These are phyloP conservation scores for Hyphodiscus hymeniophilus DNA, from an alignment of 495 filamentous ascomycete species.

Conservation along the genomic window DNA sequence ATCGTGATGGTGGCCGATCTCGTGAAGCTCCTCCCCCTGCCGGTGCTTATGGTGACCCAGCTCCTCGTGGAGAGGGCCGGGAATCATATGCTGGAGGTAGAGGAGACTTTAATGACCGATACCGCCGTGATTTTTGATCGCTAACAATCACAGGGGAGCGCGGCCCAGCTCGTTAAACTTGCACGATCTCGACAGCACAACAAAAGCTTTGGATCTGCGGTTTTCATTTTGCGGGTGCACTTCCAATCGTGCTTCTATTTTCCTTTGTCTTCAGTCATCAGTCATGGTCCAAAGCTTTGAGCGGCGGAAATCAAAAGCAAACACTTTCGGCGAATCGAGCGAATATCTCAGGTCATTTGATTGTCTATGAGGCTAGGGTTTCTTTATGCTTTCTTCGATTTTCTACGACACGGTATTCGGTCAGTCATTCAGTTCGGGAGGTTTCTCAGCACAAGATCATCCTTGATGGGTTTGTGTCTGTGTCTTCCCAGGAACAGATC, in stretches of 20 bases:
- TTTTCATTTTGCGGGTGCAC: slow-evolving; percentile 25
- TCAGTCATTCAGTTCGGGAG: slow-evolving; percentile 10
- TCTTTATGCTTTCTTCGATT: slow-evolving; percentile 18
- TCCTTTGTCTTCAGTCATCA: slow-evolving; percentile 17
- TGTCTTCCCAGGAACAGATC: slow-evolving; percentile 18
- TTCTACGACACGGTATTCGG: slow-evolving; percentile 20
- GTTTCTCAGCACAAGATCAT: slow-evolving; percentile 19
- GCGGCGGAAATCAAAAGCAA: slow-evolving; percentile 24
- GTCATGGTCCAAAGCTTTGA: slow-evolving; percentile 25
- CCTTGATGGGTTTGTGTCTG: slow-evolving; percentile 13
- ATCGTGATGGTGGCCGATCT: slow-evolving; percentile 24
- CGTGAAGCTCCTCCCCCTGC: slow-evolving; percentile 41
- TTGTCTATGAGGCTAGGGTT: slow-evolving; percentile 19
- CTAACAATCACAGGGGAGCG: slow-evolving; percentile 23
- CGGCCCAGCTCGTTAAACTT: slow-evolving; percentile 24
- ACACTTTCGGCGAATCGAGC: slow-evolving; percentile 22
- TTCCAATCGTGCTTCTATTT: slow-evolving; percentile 19
- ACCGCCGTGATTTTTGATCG: slow-evolving; percentile 24
- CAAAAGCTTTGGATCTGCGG: slow-evolving; percentile 24
- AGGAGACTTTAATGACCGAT: slow-evolving; percentile 39
- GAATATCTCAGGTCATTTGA: slow-evolving; percentile 15
- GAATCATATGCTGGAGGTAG: slow-evolving; percentile 49
- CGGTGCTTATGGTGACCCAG: slow-evolving; percentile 47
- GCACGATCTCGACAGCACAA: slow-evolving; percentile 19
- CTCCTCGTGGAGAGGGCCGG: slow-evolving; percentile 52